These are phyloP conservation scores for Colletotrichum sp. DNA, from an alignment of 2,329 filamentous ascomycete genomes.

Conservation along the genomic window DNA sequence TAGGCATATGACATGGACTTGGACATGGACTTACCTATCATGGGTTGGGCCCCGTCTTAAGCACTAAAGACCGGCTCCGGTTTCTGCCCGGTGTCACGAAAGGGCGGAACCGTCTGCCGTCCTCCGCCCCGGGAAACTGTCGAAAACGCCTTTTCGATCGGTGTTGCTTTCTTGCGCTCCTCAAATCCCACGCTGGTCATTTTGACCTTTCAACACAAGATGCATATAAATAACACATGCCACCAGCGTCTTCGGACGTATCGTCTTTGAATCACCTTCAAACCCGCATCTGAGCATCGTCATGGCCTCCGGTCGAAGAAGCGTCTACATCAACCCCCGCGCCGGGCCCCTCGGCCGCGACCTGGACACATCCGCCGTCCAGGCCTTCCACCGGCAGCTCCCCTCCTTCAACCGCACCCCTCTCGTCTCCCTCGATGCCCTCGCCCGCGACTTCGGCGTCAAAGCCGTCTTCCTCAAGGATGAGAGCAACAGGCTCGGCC, in stretches of 20 bases:
- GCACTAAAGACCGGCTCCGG: neutral
- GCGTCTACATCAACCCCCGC: slow-evolving; percentile 29
- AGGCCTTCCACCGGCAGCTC: slow-evolving; percentile 62
- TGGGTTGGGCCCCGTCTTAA: neutral
- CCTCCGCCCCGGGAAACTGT: neutral
- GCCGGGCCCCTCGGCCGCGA: slow-evolving; percentile 13
- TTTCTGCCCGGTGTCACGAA: neutral
- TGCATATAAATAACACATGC: neutral
- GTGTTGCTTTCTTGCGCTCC: neutral
- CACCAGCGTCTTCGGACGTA: neutral
- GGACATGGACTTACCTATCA: neutral
- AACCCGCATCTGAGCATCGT: rapidly evolving
- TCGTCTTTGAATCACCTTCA: neutral
- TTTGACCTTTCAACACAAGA: no score
- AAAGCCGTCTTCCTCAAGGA: slow-evolving; percentile 71
- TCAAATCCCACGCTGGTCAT: neutral
- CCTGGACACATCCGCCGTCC: slow-evolving; percentile 14
- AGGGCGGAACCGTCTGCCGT: neutral
- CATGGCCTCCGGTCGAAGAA: slow-evolving; percentile 25
- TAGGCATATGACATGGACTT: neutral
- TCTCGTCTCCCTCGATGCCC: slow-evolving; percentile 51
- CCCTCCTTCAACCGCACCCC: slow-evolving; percentile 62
- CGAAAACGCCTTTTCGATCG: neutral
- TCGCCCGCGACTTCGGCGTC: slow-evolving; percentile 65
- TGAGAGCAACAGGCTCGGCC: slow-evolving; percentile 70